Evolutionary conservation across 176 grass and related monocot genomes (phyloP).

Genomic region (Oryza brachyantha): DNA sequence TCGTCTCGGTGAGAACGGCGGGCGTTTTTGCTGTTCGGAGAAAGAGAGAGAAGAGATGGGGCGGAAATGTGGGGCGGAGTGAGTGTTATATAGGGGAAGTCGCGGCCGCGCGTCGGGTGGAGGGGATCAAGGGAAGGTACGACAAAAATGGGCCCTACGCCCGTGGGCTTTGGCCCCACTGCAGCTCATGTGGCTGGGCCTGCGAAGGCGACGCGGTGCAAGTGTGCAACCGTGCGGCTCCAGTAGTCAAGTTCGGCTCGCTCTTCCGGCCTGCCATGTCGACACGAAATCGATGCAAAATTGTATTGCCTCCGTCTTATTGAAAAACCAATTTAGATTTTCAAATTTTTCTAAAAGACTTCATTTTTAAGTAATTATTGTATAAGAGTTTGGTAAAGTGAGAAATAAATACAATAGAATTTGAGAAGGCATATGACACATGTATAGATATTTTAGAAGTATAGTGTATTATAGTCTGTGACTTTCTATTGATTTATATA

Average conservation of each 20-base stretch:
- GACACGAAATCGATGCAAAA: too few relatives aligned
- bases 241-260: neutral
- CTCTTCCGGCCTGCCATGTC: neutral
- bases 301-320: too few relatives aligned
- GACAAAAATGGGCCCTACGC: constrained; percentile 12
- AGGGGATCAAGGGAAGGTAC: neutral
- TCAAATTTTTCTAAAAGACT: too few relatives aligned
- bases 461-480: too few relatives aligned
- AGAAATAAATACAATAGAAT: too few relatives aligned
- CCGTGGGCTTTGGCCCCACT: constrained; percentile 23
- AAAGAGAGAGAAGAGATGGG: neutral
- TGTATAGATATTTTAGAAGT: too few relatives aligned
- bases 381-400: too few relatives aligned
- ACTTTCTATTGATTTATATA: too few relatives aligned
- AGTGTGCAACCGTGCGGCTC: constrained; percentile 9
- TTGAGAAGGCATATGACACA: too few relatives aligned
- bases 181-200: neutral
- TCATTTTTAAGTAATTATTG: too few relatives aligned
- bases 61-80: neutral
- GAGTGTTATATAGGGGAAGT: constrained; percentile 39
- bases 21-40: neutral
- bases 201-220: constrained; percentile 10
- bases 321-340: too few relatives aligned
- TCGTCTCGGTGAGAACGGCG: neutral
- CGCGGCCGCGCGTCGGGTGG: neutral